A percentile compares a stretch with the other conserved stretches of the same genome.
Conservation (phyloP, 768 basidiomycete species). For the Hericium erinaceus region DNA sequence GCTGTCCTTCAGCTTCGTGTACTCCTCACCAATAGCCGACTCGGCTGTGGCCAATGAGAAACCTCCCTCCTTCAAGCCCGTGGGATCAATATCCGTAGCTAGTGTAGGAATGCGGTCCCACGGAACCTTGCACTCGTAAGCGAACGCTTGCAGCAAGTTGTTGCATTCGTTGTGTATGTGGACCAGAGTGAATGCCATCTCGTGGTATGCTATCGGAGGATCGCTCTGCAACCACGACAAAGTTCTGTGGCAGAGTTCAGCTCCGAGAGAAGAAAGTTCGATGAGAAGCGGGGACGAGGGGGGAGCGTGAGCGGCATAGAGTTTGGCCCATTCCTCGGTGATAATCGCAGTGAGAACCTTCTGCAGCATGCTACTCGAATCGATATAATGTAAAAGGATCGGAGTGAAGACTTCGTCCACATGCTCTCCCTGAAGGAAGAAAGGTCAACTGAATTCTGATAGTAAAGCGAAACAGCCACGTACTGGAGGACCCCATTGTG, state of each 20-base stretch:
- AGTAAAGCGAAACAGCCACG: slow-evolving; percentile 14
- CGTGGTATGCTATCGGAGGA: slow-evolving; percentile 77
- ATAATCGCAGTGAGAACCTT: slow-evolving; percentile 79
- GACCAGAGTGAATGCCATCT: slow-evolving; percentile 75
- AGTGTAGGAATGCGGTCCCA: slow-evolving; percentile 71
- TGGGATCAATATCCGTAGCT: slow-evolving; percentile 68
- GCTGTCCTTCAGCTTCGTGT: slow-evolving; percentile 62
- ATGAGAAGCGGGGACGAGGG: slow-evolving; percentile 33
- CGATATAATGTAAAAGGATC: slow-evolving; percentile 69
- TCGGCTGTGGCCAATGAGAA: slow-evolving; percentile 80
- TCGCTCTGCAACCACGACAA: slow-evolving; percentile 65
- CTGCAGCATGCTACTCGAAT: slow-evolving; percentile 87
- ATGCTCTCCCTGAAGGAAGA: slow-evolving; percentile 22
- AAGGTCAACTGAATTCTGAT: background rate
- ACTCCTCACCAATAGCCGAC: slow-evolving; percentile 59
- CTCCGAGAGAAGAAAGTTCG: slow-evolving; percentile 49
- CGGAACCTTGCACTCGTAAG: slow-evolving; percentile 80
- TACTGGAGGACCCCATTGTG: slow-evolving; percentile 59
- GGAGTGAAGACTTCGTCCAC: slow-evolving; percentile 65
- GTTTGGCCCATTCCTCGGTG: slow-evolving; percentile 84
- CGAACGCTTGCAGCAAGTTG: slow-evolving; percentile 74
- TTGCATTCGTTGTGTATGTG: slow-evolving; percentile 77
- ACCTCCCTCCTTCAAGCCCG: slow-evolving; percentile 48
- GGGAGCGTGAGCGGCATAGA: slow-evolving; percentile 30
- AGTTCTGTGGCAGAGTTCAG: slow-evolving; percentile 59